Percentiles rank a stretch among this genome's conserved stretches.
Evolutionary conservation across 495 filamentous ascomycete genomes (phyloP).

Genomic region (Bathelium albidoporum): DNA sequence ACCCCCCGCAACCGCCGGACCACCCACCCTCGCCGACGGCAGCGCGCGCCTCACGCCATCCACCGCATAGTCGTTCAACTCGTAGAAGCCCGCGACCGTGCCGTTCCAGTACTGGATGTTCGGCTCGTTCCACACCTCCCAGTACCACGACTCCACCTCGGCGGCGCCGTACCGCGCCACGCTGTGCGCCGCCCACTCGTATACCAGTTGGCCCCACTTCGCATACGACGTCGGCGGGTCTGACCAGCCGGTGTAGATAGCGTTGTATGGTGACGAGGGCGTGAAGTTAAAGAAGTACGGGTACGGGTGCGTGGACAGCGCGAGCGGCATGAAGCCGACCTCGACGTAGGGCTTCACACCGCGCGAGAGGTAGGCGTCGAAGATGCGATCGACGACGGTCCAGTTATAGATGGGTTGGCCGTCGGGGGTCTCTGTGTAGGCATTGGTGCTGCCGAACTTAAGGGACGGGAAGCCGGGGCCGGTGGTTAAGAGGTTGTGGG

Average conservation of each 20-base stretch:
- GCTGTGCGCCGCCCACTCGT: slow-evolving; percentile 15
- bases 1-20: slow-evolving; percentile 17
- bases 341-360: slow-evolving; percentile 17
- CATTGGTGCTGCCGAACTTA: slow-evolving; percentile 19
- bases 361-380: slow-evolving; percentile 14
- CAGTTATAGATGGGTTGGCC: slow-evolving; percentile 18
- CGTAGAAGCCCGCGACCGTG: slow-evolving; percentile 14
- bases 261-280: slow-evolving; percentile 8
- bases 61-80: slow-evolving; percentile 17
- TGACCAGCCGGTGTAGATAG: slow-evolving; percentile 15
- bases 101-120: slow-evolving; percentile 20
- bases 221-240: slow-evolving; percentile 11
- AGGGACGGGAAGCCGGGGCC: slow-evolving; percentile 8
- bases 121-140: slow-evolving; percentile 18
- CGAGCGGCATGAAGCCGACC: slow-evolving; percentile 16
- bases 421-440: slow-evolving; percentile 12
- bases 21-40: slow-evolving; percentile 16
- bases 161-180: slow-evolving; percentile 10
- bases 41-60: slow-evolving; percentile 10
- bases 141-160: slow-evolving; percentile 17
- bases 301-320: slow-evolving; percentile 10
- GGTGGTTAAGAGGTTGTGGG: slow-evolving; percentile 17
- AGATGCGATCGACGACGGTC: slow-evolving; percentile 18
- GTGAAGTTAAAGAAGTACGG: slow-evolving; percentile 17
- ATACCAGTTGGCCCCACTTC: slow-evolving; percentile 18